phyloP scores from a whole-genome alignment of 371 early-diverging fungal genomes.

The Fennellomyces sp. region DNA sequence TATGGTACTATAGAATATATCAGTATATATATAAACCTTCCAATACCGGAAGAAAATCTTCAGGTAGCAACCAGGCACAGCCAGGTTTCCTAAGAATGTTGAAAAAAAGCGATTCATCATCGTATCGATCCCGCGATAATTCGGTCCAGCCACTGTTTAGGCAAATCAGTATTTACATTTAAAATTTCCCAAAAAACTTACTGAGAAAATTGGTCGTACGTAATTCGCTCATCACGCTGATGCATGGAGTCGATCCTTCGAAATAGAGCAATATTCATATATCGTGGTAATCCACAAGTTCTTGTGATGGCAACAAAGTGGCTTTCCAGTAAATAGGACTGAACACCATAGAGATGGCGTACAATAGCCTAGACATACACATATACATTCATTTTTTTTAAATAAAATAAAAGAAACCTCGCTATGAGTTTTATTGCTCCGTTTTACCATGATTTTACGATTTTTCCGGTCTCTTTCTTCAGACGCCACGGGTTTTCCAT shows the following conservation, averaged over 20 bases:
- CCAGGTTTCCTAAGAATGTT: constrained; percentile 33
- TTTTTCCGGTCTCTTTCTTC: constrained; percentile 25
- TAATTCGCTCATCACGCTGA: constrained; percentile 20
- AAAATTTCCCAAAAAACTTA: constrained; percentile 1
- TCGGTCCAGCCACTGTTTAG: constrained; percentile 39
- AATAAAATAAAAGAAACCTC: neutral
- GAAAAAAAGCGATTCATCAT: constrained; percentile 46
- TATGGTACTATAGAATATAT: neutral
- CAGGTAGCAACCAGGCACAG: constrained; percentile 36
- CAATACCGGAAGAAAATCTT: constrained; percentile 48
- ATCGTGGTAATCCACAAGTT: constrained; percentile 60
- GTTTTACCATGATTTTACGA: constrained; percentile 36
- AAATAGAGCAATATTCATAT: constrained; percentile 65
- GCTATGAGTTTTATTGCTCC: no score
- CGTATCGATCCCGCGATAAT: constrained; percentile 32
- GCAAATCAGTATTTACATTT: neutral
- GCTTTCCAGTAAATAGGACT: constrained; percentile 36
- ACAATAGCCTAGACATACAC: constrained; percentile 17
- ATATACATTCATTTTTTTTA: neutral
- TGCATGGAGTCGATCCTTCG: constrained; percentile 40
- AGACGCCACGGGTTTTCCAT: constrained; percentile 36
- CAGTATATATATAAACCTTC: constrained; percentile 34
- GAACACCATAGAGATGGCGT: constrained; percentile 28
- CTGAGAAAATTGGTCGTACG: constrained; percentile 24
- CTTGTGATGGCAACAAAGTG: constrained; percentile 58